phyloP scores from a whole-genome alignment of 2,329 filamentous ascomycete species.

The Fusarium stilboides region DNA sequence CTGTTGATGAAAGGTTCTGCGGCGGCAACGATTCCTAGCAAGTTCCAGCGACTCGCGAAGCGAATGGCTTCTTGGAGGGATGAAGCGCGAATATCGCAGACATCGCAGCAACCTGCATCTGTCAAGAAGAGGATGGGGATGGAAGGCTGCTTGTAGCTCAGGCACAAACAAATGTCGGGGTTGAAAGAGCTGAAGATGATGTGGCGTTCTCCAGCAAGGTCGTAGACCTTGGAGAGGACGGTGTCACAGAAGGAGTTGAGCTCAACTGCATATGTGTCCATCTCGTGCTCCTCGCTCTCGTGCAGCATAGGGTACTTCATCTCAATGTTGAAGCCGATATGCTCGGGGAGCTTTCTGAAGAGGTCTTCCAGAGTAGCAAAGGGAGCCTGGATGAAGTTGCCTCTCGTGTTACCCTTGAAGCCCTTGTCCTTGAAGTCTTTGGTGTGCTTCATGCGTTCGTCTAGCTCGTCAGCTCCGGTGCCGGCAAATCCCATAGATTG shows the following conservation, averaged over 20 bases:
- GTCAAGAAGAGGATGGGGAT: conserved; percentile 96
- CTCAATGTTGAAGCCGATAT: conserved; percentile 97
- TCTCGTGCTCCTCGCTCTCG: conserved; percentile 94
- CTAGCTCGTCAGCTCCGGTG: conserved; percentile 59
- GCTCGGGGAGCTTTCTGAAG: conserved; percentile 85
- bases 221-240: conserved; percentile 90
- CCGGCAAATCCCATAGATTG: conserved; percentile 69
- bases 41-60: conserved; percentile 94
- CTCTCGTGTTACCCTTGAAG: conserved; percentile 95
- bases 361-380: conserved; percentile 97
- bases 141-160: conserved; percentile 97
- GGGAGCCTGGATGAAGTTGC: conserved; percentile 94
- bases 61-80: conserved; percentile 96
- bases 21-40: conserved; percentile 91
- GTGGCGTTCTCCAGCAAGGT: conserved; percentile 84
- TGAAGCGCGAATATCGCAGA: conserved; percentile 90
- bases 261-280: conserved; percentile 97
- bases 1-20: conserved; percentile 91
- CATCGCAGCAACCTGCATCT: conserved; percentile 84
- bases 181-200: conserved; percentile 99
- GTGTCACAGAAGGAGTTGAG: conserved; percentile 97
- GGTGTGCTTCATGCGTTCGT: conserved; percentile 97
- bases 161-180: conserved; percentile 92
- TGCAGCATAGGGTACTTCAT: conserved; percentile 99
- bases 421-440: conserved; percentile 94